Evolutionary conservation across 306 rosid species (phyloP), one percentile per base, ranked within the genome.

Genomic region (Citrullus amarus): DNA sequence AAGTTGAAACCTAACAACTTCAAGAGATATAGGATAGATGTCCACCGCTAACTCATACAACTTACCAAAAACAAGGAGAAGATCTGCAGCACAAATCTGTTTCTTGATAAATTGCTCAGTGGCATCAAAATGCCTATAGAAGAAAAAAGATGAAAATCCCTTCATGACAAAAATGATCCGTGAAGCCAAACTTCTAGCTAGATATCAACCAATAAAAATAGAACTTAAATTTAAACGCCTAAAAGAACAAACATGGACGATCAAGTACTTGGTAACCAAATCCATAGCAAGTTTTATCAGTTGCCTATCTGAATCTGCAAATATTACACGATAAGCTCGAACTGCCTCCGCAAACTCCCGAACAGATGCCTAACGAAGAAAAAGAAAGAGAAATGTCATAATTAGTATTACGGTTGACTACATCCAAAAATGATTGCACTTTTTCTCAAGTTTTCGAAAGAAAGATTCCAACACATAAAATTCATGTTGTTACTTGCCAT

Each of bases 291-390:
- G 86, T 79, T 85, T 80, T 54, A 85, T 80, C 53, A 91, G 86
- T 79, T 92, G 95, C 59, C 71, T 83, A 62, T 86, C 91, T 76
- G 97, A 92, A 88, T 92, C 92, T 10, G 96, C 92, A 87, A 92
- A 91, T 85, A 92, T 92, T 28, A 85, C 88, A 44, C 84, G 86
- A 84, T 89, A 91, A 72, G 97, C 92, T 81, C 76, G 87, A 77
- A 92, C 48, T 68, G 96, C 97, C 85, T 89, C 97, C 74, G 82
- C 90, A 83, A 90, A 88, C 82, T 91, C 97, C 6, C 68, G 86
- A 83, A 92, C 87, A 77, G 93, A 85, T 20, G 51, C 88, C 99
- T 95, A 76, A 81, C 79, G 80, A 20, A 61, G 79, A 81, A 51
- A 54, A 81, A 53, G 34, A 6, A 53, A 53, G 54, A 43, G 46